Base-by-base conservation (phyloP, 1,284 basidiomycete genomes). In the Moesziomyces globuligerus region DNA sequence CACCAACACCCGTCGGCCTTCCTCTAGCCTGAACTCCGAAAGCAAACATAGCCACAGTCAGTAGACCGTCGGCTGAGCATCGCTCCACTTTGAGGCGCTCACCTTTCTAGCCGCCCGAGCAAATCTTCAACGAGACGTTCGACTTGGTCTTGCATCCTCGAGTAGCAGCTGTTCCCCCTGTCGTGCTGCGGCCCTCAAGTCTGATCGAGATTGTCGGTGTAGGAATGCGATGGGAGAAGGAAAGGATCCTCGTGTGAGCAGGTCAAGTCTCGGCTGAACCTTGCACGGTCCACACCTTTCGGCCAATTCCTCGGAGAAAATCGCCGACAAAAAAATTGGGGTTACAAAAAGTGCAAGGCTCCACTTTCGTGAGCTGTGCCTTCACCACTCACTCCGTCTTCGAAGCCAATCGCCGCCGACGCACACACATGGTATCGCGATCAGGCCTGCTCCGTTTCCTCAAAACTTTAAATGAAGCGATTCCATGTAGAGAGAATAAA, bases 1-100 rank as follows among this genome's bases (percentile, higher is more conserved):
- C 23, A 94, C 86, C 6, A 94, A 83, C 26, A 93, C 84, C 17
- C 92, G 87, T 4, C 84, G 78, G 36, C 84, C 80, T 10, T 83
- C 51, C 2, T 86, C 83, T 3, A 83, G 84, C 43, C 88, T 90
- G 57, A 36, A n/a, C 11, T 26, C 21, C 18, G 28, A 26, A 20
- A 11, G 25, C 15, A n/a, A 43, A n/a, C 7, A 34, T 15, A 37
- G 39, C 42, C 46, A 41, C 18, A 37, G 39, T 48, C 46, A 41
- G 38, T 20, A 38, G n/a, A 11, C 20, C 10, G 38, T 9, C 20
- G 11, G 20, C 7, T n/a, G n/a, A 17, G 18, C 4, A 15, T 18
- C 18, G 21, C 26, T 13, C 6, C 3, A 7, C 10, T 25, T 3
- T 5, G 26, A 23, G 9, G 7, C 13, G 39, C 64, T 52, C 40